phyloP scores from a whole-genome alignment of 345 rosid genomes.

The Citropsis articulata region DNA sequence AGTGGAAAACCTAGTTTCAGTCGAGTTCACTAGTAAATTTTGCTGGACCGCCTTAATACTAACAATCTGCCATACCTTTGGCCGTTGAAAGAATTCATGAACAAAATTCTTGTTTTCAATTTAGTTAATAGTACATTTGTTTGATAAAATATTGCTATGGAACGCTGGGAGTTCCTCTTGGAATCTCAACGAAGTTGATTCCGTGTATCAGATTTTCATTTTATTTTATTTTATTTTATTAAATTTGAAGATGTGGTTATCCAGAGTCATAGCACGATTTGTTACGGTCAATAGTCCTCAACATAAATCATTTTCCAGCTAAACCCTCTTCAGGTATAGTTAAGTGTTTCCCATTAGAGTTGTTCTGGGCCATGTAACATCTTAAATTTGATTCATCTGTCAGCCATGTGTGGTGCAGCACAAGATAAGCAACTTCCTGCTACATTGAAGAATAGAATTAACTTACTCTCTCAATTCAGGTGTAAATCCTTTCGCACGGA shows the following conservation, averaged over 20 bases:
- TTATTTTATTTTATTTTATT: too few relatives aligned
- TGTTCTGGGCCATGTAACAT: neutral
- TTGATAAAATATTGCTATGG: neutral
- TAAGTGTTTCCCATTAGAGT: neutral
- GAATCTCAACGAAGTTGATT: neutral
- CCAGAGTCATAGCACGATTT: neutral
- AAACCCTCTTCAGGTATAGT: neutral
- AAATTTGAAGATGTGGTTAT: neutral
- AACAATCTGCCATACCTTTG: neutral
- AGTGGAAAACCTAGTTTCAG: neutral
- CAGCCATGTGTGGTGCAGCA: neutral
- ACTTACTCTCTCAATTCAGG: conserved; percentile 86
- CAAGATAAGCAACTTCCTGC: conserved; percentile 1
- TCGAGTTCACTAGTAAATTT: neutral
- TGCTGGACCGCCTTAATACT: neutral
- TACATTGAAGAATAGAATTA: neutral
- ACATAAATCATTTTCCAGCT: neutral
- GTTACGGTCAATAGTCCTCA: neutral
- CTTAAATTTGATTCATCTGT: conserved; percentile 10
- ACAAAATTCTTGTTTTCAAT: neutral
- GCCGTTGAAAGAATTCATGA: neutral
- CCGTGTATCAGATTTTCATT: neutral
- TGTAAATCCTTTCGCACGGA: conserved; percentile 71
- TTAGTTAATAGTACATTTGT: too few relatives aligned
- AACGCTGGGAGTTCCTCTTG: neutral